Evolutionary conservation across 169 alveolate species (phyloP).

Genomic region (Amoebophrya sp.): DNA sequence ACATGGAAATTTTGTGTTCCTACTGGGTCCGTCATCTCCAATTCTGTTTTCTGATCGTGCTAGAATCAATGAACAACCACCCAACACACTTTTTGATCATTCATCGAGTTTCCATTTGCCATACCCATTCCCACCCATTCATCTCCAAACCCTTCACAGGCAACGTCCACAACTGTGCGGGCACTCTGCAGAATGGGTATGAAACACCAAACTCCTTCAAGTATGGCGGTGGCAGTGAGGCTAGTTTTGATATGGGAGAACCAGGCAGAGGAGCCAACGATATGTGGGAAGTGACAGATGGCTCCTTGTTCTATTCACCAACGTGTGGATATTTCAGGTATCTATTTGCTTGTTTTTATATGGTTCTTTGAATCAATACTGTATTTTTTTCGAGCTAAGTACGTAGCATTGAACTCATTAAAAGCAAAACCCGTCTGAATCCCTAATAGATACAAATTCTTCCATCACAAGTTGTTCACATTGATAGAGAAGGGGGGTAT

Average conservation of each 20-base stretch:
- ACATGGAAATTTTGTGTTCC: too few relatives aligned
- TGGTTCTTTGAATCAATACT: background rate
- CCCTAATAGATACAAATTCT: background rate
- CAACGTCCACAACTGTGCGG: slow-evolving; percentile 19
- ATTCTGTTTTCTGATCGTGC: too few relatives aligned
- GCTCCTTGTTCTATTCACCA: background rate
- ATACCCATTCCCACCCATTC: too few relatives aligned
- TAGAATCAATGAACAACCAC: too few relatives aligned
- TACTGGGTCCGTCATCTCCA: too few relatives aligned
- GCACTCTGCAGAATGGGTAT: background rate
- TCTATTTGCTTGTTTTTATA: too few relatives aligned
- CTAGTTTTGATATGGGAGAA: background rate
- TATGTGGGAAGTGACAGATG: background rate
- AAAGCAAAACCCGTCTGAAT: background rate
- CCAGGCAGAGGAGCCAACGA: background rate
- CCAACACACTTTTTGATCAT: too few relatives aligned
- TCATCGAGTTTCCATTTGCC: too few relatives aligned
- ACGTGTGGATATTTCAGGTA: background rate
- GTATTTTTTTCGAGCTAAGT: background rate
- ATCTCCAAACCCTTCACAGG: background rate
- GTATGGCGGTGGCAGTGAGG: background rate
- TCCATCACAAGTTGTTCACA: background rate
- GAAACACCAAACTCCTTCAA: background rate
- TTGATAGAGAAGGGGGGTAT: too few relatives aligned
- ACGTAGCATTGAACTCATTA: background rate